phyloP scores from a whole-genome alignment of 2,329 filamentous ascomycete species.

The Colletotrichum tropicicola region DNA sequence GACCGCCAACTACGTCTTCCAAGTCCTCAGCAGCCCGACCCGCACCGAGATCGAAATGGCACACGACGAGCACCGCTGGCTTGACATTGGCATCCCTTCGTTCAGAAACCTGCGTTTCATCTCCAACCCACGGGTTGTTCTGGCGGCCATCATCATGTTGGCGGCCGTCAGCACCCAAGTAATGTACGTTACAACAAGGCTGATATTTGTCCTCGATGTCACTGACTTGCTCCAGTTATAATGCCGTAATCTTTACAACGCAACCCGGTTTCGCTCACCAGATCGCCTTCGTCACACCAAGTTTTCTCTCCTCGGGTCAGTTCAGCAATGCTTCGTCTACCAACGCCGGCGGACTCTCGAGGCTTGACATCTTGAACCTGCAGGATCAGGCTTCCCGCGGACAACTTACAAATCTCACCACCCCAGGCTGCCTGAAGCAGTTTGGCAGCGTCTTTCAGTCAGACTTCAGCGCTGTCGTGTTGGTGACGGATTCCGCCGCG shows the following conservation, averaged over 20 bases:
- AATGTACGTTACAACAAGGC: constrained; percentile 57
- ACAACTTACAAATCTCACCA: constrained; percentile 41
- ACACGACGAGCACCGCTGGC: constrained; percentile 55
- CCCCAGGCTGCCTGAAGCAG: constrained; percentile 40
- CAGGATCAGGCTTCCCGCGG: constrained; percentile 41
- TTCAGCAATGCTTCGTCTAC: constrained; percentile 45
- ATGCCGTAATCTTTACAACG: constrained; percentile 57
- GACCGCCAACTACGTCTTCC: constrained; percentile 62
- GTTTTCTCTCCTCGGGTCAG: constrained; percentile 45
- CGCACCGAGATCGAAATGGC: constrained; percentile 56
- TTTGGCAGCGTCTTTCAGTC: constrained; percentile 43
- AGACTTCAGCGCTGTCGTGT: constrained; percentile 43
- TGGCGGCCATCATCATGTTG: constrained; percentile 50
- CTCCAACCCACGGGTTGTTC: constrained; percentile 46
- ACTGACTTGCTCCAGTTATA: constrained; percentile 51
- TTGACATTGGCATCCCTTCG: constrained; percentile 64
- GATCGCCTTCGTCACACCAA: constrained; percentile 44
- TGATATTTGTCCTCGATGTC: not conserved
- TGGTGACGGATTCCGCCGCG: constrained; percentile 40
- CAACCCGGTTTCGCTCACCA: constrained; percentile 43
- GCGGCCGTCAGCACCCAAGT: constrained; percentile 56
- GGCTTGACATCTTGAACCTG: constrained; percentile 44
- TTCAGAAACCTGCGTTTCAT: constrained; percentile 57
- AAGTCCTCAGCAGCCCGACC: constrained; percentile 63
- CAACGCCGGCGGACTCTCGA: constrained; percentile 45